Evolutionary conservation across 768 basidiomycete genomes (phyloP).

Genomic region (Ramaria rubella): DNA sequence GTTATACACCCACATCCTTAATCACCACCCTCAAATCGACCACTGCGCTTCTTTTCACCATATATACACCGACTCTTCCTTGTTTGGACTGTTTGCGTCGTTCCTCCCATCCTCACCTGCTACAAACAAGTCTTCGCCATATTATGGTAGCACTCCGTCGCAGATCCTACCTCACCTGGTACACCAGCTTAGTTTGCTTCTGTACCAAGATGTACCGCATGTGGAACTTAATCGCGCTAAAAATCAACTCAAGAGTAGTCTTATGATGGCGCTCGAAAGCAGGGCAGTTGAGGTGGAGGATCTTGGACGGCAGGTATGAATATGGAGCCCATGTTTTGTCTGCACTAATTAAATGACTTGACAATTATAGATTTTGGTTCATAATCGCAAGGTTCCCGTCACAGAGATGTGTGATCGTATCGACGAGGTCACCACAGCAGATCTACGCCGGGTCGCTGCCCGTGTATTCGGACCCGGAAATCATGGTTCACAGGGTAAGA

Average conservation of each 20-base stretch:
- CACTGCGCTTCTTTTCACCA: slow-evolving; percentile 97
- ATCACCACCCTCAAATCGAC: slow-evolving; percentile 89
- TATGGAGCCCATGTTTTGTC: neutral
- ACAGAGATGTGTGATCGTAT: slow-evolving; percentile 87
- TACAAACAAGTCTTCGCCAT: slow-evolving; percentile 26
- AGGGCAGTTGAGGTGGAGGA: slow-evolving; percentile 81
- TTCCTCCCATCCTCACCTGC: slow-evolving; percentile 58
- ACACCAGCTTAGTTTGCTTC: slow-evolving; percentile 77
- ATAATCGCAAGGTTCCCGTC: slow-evolving; percentile 79
- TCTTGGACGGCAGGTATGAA: slow-evolving; percentile 75
- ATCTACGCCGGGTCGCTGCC: slow-evolving; percentile 68
- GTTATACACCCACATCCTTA: slow-evolving; percentile 91
- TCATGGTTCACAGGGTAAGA: slow-evolving; percentile 30
- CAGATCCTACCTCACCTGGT: slow-evolving; percentile 80
- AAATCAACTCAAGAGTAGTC: slow-evolving; percentile 87
- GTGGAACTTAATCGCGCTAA: slow-evolving; percentile 80
- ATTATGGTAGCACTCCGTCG: slow-evolving; percentile 51
- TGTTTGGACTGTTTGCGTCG: slow-evolving; percentile 87
- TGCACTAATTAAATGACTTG: neutral
- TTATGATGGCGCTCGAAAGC: slow-evolving; percentile 95
- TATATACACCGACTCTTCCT: slow-evolving; percentile 88
- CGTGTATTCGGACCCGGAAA: slow-evolving; percentile 65
- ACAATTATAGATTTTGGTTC: slow-evolving; percentile 62
- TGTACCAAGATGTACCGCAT: slow-evolving; percentile 60
- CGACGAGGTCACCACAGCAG: slow-evolving; percentile 62